Evolutionary conservation across 306 rosid species (phyloP).

Genomic region (Pueraria montana): DNA sequence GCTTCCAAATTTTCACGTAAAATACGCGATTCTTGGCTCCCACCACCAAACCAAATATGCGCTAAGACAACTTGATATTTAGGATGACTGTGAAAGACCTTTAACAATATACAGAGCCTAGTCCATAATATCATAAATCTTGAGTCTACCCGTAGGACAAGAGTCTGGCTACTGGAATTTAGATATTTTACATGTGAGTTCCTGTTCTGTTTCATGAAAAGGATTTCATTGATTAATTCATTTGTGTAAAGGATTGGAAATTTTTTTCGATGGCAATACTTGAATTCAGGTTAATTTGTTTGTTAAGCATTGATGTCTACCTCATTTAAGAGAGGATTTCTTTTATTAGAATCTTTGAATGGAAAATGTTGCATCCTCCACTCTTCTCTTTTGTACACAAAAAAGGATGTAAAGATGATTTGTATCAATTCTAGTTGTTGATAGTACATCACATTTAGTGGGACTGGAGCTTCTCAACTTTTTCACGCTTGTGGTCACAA

Average conservation of each 20-base stretch:
- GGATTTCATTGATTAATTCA: neutral
- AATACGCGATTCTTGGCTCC: no score
- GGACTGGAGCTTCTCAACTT: neutral
- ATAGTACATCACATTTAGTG: neutral
- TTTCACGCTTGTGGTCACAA: neutral
- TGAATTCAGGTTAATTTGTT: neutral
- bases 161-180: neutral
- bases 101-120: neutral
- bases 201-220: neutral
- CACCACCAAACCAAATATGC: no score
- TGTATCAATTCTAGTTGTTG: constrained; percentile 7
- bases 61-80: neutral
- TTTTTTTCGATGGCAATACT: neutral
- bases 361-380: neutral
- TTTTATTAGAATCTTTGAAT: neutral
- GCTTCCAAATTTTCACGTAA: no score
- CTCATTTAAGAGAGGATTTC: neutral
- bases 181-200: neutral
- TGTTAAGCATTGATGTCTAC: neutral
- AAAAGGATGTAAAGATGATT: neutral
- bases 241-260: neutral
- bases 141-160: neutral
- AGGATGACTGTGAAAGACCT: neutral
- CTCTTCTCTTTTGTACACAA: neutral
- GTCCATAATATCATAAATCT: neutral